These are phyloP conservation scores for Keithomyces neogunnii DNA, from an alignment of 2,329 filamentous ascomycete species.

Conservation along the genomic window DNA sequence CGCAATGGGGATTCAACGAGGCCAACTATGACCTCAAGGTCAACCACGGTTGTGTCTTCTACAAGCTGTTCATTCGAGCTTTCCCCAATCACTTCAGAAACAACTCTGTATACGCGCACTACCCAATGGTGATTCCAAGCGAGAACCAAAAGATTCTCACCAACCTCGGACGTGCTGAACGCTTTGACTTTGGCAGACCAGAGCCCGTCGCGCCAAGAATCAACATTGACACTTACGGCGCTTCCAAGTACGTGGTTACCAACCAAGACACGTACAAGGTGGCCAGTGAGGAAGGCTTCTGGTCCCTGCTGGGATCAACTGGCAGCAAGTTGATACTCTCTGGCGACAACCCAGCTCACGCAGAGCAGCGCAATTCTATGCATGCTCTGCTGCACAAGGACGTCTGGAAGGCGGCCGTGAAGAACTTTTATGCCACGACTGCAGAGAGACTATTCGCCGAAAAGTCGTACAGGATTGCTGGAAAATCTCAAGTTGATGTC, in stretches of 20 bases:
- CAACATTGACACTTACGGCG: slow-evolving; percentile 52
- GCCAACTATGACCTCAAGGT: slow-evolving; percentile 63
- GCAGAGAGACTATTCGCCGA: slow-evolving; percentile 52
- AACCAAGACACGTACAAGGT: slow-evolving; percentile 54
- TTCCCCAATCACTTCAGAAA: slow-evolving; percentile 73
- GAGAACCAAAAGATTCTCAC: slow-evolving; percentile 67
- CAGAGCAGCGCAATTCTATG: slow-evolving; percentile 43
- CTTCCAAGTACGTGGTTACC: slow-evolving; percentile 52
- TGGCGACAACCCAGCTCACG: slow-evolving; percentile 38
- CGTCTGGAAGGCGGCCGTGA: slow-evolving; percentile 54
- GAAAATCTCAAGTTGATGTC: slow-evolving; percentile 57
- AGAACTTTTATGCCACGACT: slow-evolving; percentile 57
- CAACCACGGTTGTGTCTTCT: slow-evolving; percentile 76
- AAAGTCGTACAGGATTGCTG: slow-evolving; percentile 54
- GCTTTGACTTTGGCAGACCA: slow-evolving; percentile 64
- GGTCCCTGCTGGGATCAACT: slow-evolving; percentile 49
- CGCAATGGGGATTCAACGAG: slow-evolving; percentile 77
- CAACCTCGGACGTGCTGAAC: slow-evolving; percentile 54
- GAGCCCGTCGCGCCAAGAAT: slow-evolving; percentile 38
- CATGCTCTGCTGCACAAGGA: slow-evolving; percentile 50
- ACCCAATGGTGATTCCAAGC: slow-evolving; percentile 59
- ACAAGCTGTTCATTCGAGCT: slow-evolving; percentile 72
- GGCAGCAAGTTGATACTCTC: slow-evolving; percentile 49
- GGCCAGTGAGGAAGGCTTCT: slow-evolving; percentile 55
- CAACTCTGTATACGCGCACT: slow-evolving; percentile 76